Evolutionary conservation across 345 rosid species (phyloP).

Genomic region (Tarenaya hassleriana): DNA sequence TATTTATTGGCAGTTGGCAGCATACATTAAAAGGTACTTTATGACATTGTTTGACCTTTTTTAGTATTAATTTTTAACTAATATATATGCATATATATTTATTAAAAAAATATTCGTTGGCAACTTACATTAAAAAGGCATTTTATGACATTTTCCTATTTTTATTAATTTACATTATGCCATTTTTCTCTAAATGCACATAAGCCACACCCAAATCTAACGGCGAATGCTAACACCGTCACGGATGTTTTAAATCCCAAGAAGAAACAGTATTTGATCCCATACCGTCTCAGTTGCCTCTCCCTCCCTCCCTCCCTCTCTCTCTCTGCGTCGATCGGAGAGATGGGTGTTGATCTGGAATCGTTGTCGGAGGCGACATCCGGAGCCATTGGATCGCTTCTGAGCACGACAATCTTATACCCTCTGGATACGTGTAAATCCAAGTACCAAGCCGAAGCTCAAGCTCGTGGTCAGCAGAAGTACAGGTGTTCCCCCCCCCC

Average conservation of each 20-base stretch:
- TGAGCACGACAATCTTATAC: constrained; percentile 88
- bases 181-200: too few relatives aligned
- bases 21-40: too few relatives aligned
- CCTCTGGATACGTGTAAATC: constrained; percentile 98
- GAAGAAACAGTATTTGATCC: constrained; percentile 10
- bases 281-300: constrained; percentile 4
- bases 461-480: constrained; percentile 60
- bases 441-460: constrained; percentile 79
- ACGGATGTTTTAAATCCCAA: constrained; percentile 29
- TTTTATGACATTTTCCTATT: too few relatives aligned
- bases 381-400: constrained; percentile 88
- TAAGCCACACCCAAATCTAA: not conserved
- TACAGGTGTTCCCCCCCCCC: constrained; percentile 50
- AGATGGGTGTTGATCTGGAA: constrained; percentile 64
- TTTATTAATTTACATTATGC: too few relatives aligned
- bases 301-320: not conserved
- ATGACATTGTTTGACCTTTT: too few relatives aligned
- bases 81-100: too few relatives aligned
- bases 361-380: constrained; percentile 89
- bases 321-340: not conserved
- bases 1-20: too few relatives aligned
- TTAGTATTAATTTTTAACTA: too few relatives aligned
- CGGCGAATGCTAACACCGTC: not conserved
- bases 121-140: too few relatives aligned
- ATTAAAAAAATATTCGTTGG: too few relatives aligned